Evolutionary conservation across 805 yeast genomes (phyloP).

Genomic region (Saccharomycopsis fibuligera): DNA sequence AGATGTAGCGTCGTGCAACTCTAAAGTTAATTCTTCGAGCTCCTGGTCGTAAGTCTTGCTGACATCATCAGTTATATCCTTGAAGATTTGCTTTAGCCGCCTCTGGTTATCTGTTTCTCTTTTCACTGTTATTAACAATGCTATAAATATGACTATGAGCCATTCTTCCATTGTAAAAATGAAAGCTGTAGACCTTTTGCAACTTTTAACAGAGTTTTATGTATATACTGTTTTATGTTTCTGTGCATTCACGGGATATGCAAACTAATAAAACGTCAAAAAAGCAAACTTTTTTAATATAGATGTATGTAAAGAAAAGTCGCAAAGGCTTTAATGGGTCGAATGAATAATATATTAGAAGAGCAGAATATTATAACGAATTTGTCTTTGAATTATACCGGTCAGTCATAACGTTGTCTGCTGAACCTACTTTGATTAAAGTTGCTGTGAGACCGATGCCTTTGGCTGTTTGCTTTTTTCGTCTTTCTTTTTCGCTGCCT

Average conservation of each 20-base stretch:
- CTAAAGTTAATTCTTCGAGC: not conserved
- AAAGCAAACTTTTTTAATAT: not conserved
- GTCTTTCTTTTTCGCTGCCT: too few species aligned
- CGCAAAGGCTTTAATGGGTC: too few species aligned
- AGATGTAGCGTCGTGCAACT: not conserved
- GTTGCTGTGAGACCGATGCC: too few species aligned
- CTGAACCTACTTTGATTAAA: too few species aligned
- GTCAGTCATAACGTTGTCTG: too few species aligned
- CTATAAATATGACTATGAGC: not conserved
- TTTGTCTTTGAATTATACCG: too few species aligned
- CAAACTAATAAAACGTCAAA: not conserved
- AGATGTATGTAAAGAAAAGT: too few species aligned
- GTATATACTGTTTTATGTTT: not conserved
- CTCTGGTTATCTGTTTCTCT: constrained; percentile 2
- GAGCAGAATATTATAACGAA: too few species aligned
- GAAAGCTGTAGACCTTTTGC: not conserved
- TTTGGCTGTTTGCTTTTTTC: too few species aligned
- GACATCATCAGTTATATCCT: not conserved
- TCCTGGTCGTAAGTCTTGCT: not conserved
- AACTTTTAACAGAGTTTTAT: not conserved
- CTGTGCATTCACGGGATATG: too few species aligned
- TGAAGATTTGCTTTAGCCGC: not conserved
- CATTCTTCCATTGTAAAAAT: constrained; percentile 6
- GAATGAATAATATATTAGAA: too few species aligned
- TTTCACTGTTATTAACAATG: constrained; percentile 2